A percentile compares a stretch with the other conserved stretches of the same genome.
phyloP scores from a whole-genome alignment of 1,139 yeast genomes.

The Sugiyamaella castrensis region DNA sequence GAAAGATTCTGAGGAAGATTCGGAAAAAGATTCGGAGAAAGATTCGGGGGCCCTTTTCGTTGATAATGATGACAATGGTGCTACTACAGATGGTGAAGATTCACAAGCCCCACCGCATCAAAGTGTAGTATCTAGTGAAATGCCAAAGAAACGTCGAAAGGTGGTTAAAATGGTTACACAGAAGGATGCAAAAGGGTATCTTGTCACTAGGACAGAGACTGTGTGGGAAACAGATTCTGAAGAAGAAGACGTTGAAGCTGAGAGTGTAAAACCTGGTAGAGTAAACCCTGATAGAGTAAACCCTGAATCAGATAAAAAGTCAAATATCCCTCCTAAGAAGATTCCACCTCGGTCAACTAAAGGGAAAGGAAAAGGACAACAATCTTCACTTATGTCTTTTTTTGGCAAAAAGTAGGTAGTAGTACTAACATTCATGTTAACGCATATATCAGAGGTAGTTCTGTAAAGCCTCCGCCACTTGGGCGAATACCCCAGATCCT shows the following conservation, averaged over 20 bases:
- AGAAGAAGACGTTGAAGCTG: slow-evolving; percentile 17
- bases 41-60: background rate
- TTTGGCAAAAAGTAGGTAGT: slow-evolving; percentile 20
- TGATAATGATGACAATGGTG: slow-evolving; percentile 9
- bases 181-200: slow-evolving; percentile 21
- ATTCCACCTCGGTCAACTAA: slow-evolving; percentile 10
- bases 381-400: slow-evolving; percentile 24
- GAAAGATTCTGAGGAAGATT: slow-evolving; percentile 4
- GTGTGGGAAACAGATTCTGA: slow-evolving; percentile 24
- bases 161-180: slow-evolving; percentile 17
- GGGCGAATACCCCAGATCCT: no score
- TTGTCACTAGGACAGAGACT: slow-evolving; percentile 20
- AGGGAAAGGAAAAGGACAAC: slow-evolving; percentile 19
- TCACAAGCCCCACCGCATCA: background rate
- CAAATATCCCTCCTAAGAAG: slow-evolving; percentile 11
- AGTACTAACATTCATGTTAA: no score
- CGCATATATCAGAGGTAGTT: no score
- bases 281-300: no score
- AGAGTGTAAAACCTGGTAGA: background rate
- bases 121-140: background rate
- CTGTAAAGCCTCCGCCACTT: no score
- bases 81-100: slow-evolving; percentile 8
- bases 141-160: slow-evolving; percentile 16
- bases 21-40: slow-evolving; percentile 2
- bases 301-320: slow-evolving; percentile 1